Evolutionary conservation across 2,329 filamentous ascomycete genomes (phyloP), one percentile per base, ranked within the genome.

Genomic region (Sordariomycetes sp.): DNA sequence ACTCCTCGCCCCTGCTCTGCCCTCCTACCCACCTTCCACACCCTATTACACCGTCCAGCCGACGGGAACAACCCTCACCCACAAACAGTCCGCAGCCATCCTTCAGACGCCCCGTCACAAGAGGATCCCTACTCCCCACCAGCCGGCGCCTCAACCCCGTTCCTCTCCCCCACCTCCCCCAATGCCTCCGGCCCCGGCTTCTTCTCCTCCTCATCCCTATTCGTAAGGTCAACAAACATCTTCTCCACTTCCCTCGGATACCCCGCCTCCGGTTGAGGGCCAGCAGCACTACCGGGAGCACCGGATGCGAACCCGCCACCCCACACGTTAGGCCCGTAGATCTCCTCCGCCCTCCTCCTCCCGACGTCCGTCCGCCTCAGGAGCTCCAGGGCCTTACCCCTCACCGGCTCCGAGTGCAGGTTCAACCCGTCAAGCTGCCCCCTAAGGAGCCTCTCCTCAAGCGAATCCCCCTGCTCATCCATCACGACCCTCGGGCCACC

Each of bases 141-240:
- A 58, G 75, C 62, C 60, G 76, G 65, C 15, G 74, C 72, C 57
- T 76, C 74, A 62, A 76, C 67, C n/a, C 70, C 73, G 57, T 76
- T 76, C 48, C 73, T 69, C 65, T 76, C 74, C 62, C 76, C 73
- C 42, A 76, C 73, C 54, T 71, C 74, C 24, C 73, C 69, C 36
- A 72, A 75, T 54, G 74, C 68, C 15, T 64, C 63, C 20, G 64
- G 65, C 34, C 69, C 70, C 61, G 68, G 69, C 62, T 74, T 75
- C 10, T 58, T 66, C 57, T 76, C 74, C 4, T 78, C 76, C 25
- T 79, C 75, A 17, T 78, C 75, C 58, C 76, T 72, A 59, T 80
- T 78, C 3, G 77, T 79, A 61, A 81, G 72, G 51, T 80, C 78
- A 52, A 75, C 71, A 63, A 81, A 80, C 76, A 81, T 80, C 61